These are phyloP conservation scores for Areca catechu DNA, from an alignment of 176 grass and related monocot genomes.

Conservation along the genomic window DNA sequence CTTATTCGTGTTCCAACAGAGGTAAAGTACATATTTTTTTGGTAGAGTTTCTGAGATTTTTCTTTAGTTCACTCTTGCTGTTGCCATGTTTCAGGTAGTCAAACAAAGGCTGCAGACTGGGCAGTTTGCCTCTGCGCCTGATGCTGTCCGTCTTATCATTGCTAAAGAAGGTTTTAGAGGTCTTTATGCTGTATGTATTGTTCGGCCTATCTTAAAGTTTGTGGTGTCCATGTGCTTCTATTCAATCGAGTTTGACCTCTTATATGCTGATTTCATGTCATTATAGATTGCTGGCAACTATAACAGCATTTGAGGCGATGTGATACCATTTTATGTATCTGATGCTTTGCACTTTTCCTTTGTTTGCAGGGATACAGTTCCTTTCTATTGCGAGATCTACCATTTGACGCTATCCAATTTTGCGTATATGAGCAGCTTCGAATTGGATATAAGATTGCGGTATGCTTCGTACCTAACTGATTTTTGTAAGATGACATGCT, in stretches of 20 bases:
- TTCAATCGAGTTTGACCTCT: neutral
- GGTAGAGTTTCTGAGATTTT: neutral
- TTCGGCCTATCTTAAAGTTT: conserved; percentile 11
- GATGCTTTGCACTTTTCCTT: neutral
- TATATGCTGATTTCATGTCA: too few relatives aligned
- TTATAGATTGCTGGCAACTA: too few relatives aligned
- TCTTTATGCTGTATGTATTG: conserved; percentile 66
- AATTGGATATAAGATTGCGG: conserved; percentile 79
- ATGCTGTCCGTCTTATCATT: conserved; percentile 76
- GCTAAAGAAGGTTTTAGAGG: conserved; percentile 77
- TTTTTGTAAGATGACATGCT: neutral
- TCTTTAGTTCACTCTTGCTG: conserved; percentile 10
- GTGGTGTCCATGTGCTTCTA: neutral
- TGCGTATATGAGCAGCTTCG: conserved; percentile 93
- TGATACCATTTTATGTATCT: neutral
- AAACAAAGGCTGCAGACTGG: conserved; percentile 96
- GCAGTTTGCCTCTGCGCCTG: conserved; percentile 59
- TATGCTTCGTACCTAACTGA: conserved; percentile 10
- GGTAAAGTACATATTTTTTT: conserved; percentile 21
- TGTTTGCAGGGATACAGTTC: conserved; percentile 72
- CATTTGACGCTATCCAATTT: conserved; percentile 92
- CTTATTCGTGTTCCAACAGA: conserved; percentile 92
- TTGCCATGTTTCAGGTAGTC: conserved; percentile 45
- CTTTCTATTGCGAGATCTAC: conserved; percentile 85
- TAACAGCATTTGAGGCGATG: too few relatives aligned